phyloP scores from a whole-genome alignment of 2,329 filamentous ascomycete genomes.

The Lasiodiplodia sp. region DNA sequence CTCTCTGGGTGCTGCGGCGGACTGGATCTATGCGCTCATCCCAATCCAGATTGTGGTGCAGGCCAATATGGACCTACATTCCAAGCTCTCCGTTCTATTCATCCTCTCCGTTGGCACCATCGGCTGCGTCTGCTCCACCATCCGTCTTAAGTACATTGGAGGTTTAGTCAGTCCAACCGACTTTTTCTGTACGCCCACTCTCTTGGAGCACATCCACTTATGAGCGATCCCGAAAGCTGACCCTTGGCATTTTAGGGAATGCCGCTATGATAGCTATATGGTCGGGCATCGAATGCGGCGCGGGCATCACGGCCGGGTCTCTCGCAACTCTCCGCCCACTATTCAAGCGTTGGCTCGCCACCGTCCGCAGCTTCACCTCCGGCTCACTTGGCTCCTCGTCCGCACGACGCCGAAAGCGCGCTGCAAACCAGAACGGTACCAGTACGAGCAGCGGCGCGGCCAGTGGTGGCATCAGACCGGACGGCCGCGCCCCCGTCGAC shows the following conservation, averaged over 20 bases:
- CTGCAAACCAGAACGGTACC: not conserved
- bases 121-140: conserved; percentile 62
- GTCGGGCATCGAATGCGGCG: conserved; percentile 45
- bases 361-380: conserved; percentile 14
- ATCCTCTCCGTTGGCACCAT: conserved; percentile 58
- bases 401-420: not conserved
- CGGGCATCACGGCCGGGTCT: conserved; percentile 57
- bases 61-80: conserved; percentile 61
- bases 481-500: not conserved
- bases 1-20: conserved; percentile 41
- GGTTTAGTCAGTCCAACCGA: conserved; percentile 52
- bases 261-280: conserved; percentile 55
- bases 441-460: not conserved
- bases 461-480: not conserved
- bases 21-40: conserved; percentile 41
- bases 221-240: not conserved
- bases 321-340: conserved; percentile 60
- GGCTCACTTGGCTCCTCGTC: conserved; percentile 3
- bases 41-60: conserved; percentile 61
- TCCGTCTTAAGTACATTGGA: conserved; percentile 58
- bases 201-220: conserved; percentile 26
- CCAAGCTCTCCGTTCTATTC: conserved; percentile 61
- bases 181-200: conserved; percentile 48
- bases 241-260: conserved; percentile 39
- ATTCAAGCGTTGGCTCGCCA: conserved; percentile 38